phyloP scores from a whole-genome alignment of 2,329 filamentous ascomycete genomes.

The Ophiostoma ulmi region DNA sequence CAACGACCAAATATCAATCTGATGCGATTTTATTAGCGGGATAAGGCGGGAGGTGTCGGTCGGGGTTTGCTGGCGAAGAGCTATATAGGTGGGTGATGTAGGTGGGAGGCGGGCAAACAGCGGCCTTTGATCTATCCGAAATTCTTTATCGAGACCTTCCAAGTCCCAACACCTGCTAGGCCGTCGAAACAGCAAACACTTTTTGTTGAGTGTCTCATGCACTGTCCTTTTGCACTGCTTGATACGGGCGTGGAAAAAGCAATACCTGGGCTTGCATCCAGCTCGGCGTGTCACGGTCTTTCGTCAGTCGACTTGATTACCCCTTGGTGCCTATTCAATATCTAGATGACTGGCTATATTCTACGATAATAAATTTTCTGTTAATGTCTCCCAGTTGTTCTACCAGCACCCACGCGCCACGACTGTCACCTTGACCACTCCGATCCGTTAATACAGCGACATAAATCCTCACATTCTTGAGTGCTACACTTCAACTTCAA shows the following conservation, averaged over 20 bases:
- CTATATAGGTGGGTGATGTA: background rate
- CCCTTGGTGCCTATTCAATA: background rate
- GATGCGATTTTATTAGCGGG: background rate
- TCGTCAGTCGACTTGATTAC: background rate
- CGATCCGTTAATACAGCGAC: background rate
- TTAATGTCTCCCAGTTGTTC: background rate
- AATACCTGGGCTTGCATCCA: background rate
- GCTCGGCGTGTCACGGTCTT: background rate
- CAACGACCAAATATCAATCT: background rate
- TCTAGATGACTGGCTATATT: background rate
- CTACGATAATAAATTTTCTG: background rate
- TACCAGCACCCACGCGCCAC: background rate
- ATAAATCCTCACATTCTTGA: background rate
- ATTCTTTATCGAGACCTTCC: background rate
- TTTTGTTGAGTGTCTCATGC: constrained; percentile 5
- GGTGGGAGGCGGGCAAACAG: background rate
- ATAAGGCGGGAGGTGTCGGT: background rate
- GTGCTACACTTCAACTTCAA: background rate
- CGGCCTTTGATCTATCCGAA: background rate
- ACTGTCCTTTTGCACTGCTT: background rate
- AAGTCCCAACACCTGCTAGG: background rate
- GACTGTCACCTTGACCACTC: background rate
- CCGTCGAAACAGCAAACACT: background rate
- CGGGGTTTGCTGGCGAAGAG: background rate
- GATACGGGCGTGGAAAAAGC: background rate